Evolutionary conservation across 129 eudicot species (phyloP).

Genomic region (sunflower (Helianthus annuus)): DNA sequence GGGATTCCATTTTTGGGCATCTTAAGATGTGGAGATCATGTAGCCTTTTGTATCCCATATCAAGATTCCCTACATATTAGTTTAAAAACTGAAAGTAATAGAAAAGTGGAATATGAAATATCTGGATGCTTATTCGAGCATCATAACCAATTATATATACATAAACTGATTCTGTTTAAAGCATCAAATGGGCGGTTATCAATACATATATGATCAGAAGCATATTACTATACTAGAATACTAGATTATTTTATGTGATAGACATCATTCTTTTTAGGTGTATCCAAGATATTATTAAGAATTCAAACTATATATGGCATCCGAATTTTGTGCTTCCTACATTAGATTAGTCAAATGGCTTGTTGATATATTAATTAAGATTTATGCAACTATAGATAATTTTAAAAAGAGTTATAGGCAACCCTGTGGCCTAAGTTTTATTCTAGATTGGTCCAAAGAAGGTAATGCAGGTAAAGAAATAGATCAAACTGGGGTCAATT

Average conservation of each 20-base stretch:
- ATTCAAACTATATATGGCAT: slow-evolving; percentile 21
- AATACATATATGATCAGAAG: slow-evolving; percentile 20
- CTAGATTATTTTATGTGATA: slow-evolving; percentile 28
- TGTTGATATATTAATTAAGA: slow-evolving; percentile 13
- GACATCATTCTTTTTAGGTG: slow-evolving; percentile 15
- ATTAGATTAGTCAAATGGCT: slow-evolving; percentile 24
- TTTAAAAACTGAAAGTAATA: slow-evolving; percentile 26
- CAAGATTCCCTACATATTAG: slow-evolving; percentile 33
- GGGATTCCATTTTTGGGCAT: slow-evolving; percentile 34
- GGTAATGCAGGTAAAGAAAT: slow-evolving; percentile 10
- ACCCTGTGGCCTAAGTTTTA: slow-evolving; percentile 15
- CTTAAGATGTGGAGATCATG: slow-evolving; percentile 34
- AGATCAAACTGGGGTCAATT: neutral
- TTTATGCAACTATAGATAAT: slow-evolving; percentile 15
- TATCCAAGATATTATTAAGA: neutral
- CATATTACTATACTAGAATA: slow-evolving; percentile 21
- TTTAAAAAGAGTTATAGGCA: slow-evolving; percentile 9
- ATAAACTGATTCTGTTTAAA: slow-evolving; percentile 33
- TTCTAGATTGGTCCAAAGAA: slow-evolving; percentile 21
- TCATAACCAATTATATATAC: slow-evolving; percentile 33
- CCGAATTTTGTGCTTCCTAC: slow-evolving; percentile 12
- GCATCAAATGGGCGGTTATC: slow-evolving; percentile 34
- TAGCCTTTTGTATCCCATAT: slow-evolving; percentile 29
- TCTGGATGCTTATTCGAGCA: slow-evolving; percentile 37
- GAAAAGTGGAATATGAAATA: slow-evolving; percentile 30